Evolutionary conservation across 768 basidiomycete genomes (phyloP), one percentile per base, ranked within the genome.

Genomic region (Paxillus involutus): DNA sequence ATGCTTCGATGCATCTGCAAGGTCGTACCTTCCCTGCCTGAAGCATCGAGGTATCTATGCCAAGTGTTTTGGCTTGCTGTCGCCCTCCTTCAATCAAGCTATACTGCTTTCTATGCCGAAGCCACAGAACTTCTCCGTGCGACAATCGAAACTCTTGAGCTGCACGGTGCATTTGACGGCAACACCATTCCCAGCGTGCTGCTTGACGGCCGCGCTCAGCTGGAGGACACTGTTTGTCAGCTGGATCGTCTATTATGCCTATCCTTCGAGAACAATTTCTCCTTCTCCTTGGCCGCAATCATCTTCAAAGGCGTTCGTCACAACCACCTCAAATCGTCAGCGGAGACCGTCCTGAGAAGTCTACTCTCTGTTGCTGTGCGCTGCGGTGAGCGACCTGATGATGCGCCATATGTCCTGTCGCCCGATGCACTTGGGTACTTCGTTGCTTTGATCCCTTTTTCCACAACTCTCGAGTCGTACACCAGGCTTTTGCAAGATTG

Each of bases 61-160:
- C 81, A 82, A 48, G 74, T 95, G 19, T 93, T 96, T 71, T 97
- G 94, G 94, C 74, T 95, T 7, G 90, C 88, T 2, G 85, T 96
- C 24, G 86, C 88, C 30, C 78, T 96, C 19, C 77, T 96, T 16
- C 85, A 95, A 69, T 83, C 87, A 14, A 85, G 87, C 44, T 83
- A 91, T 60, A 76, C 85, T 47, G 79, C 80, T 49, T 79, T 91
- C 69, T 88, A 86, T 61, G 66, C 79, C 45, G 84, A 91, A 63
- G 88, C 91, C 1, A 78, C 84, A 45, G 72, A 80, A 35, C 78
- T 97, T 1, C 74, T 96, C 32, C 77, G 80, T 13, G 78, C 81
- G 4, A 80, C 88, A 1, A 69, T 90, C 36, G 82, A 85, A 60
- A 82, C 76, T 16, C 83, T 94, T 73, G 80, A 83, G 42, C 62